Base-by-base conservation (phyloP, 2,329 filamentous ascomycete species). In the Epichloe glyceriae region DNA sequence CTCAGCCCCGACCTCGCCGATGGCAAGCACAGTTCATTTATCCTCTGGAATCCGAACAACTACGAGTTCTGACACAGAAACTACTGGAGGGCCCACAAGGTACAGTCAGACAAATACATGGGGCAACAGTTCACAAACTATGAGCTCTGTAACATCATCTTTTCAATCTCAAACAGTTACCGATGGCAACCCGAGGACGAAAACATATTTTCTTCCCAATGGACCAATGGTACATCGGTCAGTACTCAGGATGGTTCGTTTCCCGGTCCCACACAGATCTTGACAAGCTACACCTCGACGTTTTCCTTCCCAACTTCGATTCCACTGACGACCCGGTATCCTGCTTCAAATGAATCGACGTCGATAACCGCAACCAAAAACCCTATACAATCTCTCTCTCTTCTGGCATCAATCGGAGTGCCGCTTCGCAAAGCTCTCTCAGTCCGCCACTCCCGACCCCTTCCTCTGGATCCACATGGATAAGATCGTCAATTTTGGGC, bases 151-250 rank as follows among this genome's bases (percentile, higher is more conserved):
- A 26, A 38, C 10, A 26, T 38, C 42, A 46, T 35, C 38, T n/a
- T 19, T 12, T 15, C 17, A 20, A 17, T 46, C 49, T 7, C 49
- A 45, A 41, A 47, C 51, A 26, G 4, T 35, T 14, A 44, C 14
- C 15, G 51, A 52, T 8, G 43, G 51, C 3, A 38, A 34, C 6
- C 47, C 47, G 46, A 50, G 47, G 34, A 52, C 51, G 12, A 46
- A 30, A 26, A 50, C 51, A 2, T 52, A 39, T 26, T 52, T 39
- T 47, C 51, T 37, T 47, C 51, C 15, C 43, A 37, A 14, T 52
- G 47, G 51, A 12, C 33, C 22, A 52, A 52, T 5, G 47, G 33
- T 15, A 52, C 51, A 17, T 39, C 30, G 3, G 33, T 17, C 42
- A 52, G 37, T 40, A 39, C 33, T 41, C 22, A 34, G 7, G 37